These are phyloP conservation scores for Gracilariopsis chorda DNA, from an alignment of 23 red algal species.

Conservation along the genomic window DNA sequence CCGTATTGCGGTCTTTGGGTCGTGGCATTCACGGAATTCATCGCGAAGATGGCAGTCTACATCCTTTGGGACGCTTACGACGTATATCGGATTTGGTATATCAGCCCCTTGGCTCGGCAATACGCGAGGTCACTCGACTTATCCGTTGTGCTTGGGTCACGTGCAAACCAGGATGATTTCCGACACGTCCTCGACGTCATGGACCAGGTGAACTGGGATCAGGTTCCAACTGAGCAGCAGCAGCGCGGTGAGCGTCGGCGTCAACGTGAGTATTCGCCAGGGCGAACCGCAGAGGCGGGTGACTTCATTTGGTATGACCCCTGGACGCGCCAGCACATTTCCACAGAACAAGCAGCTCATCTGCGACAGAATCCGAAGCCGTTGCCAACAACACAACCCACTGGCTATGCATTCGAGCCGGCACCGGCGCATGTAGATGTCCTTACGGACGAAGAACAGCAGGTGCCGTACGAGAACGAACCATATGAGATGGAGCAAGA, in stretches of 20 bases:
- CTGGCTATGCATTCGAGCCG: background rate
- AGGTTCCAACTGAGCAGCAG: background rate
- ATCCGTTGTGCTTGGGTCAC: background rate
- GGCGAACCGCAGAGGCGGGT: background rate
- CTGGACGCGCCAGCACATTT: background rate
- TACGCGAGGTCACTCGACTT: background rate
- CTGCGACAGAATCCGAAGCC: background rate
- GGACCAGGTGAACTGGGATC: background rate
- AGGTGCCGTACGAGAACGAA: background rate
- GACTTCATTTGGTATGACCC: conserved; percentile 3
- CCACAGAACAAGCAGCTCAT: background rate
- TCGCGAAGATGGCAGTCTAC: background rate
- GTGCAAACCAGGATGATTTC: background rate
- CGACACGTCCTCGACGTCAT: background rate
- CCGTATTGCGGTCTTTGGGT: background rate
- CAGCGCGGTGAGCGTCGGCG: too few species aligned
- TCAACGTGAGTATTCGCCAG: background rate
- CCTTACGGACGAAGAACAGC: background rate
- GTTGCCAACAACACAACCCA: background rate
- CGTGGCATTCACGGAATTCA: background rate
- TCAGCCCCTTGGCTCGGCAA: background rate
- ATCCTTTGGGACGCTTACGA: background rate
- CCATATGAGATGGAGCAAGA: background rate
- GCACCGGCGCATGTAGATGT: background rate
- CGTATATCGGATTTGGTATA: background rate